These are phyloP conservation scores for Lasiodiplodia theobromae DNA, from an alignment of 2,329 filamentous ascomycete genomes.

Conservation along the genomic window DNA sequence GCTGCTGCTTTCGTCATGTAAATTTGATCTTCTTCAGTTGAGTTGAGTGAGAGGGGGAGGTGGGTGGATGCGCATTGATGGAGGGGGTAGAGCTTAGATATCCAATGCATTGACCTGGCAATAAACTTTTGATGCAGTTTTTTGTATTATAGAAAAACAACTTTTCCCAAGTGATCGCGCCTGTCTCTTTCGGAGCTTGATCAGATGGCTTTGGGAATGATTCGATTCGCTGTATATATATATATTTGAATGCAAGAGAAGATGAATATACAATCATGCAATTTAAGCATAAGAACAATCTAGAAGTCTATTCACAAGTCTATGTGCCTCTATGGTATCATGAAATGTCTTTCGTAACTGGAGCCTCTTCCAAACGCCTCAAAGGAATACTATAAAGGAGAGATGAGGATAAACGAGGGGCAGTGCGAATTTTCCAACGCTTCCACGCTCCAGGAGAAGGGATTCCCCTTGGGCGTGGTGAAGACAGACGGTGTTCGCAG, in stretches of 20 bases:
- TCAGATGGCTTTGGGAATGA: neutral
- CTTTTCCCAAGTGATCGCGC: neutral
- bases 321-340: too few relatives aligned
- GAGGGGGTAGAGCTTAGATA: neutral
- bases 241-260: neutral
- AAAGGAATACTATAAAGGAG: neutral
- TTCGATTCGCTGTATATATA: neutral
- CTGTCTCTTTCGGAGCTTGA: neutral
- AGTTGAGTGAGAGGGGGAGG: neutral
- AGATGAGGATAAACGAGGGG: neutral
- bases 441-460: neutral
- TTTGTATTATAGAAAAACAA: neutral
- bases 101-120: neutral
- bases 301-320: too few relatives aligned
- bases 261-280: neutral
- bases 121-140: neutral
- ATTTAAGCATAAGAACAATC: too few relatives aligned
- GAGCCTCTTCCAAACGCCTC: too few relatives aligned
- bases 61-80: neutral
- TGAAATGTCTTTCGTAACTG: too few relatives aligned
- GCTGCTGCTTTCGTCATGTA: constrained; percentile 22
- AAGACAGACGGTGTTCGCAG: neutral
- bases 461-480: neutral
- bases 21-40: neutral
- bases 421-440: neutral